A percentile compares a stretch with the other conserved stretches of the same genome.
Evolutionary conservation across 1,284 basidiomycete genomes (phyloP).

Genomic region (Fomitopsis schrenkii): DNA sequence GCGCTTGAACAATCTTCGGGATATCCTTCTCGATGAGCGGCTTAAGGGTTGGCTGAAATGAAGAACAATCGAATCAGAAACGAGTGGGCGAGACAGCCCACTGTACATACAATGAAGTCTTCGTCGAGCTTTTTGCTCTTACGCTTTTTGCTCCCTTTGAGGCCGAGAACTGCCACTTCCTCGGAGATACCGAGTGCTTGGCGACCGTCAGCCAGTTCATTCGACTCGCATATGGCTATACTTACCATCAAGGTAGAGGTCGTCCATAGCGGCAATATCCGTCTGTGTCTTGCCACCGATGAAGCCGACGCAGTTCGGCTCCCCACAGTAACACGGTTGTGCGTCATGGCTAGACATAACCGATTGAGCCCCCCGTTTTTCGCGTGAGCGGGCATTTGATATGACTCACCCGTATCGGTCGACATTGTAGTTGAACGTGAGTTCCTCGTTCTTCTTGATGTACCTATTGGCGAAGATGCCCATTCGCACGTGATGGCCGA

Average conservation of each 20-base stretch:
- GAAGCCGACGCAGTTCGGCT: conserved; percentile 92
- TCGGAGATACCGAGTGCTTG: conserved; percentile 93
- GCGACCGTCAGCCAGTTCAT: conserved; percentile 8
- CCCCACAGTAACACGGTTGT: conserved; percentile 94
- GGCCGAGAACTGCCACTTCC: conserved; percentile 75
- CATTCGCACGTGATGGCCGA: conserved; percentile 91
- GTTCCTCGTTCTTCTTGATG: conserved; percentile 83
- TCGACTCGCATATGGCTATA: not conserved
- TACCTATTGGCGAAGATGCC: conserved; percentile 93
- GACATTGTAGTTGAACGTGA: conserved; percentile 99
- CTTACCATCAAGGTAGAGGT: conserved; percentile 90
- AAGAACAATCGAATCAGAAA: not conserved
- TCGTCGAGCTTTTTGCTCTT: conserved; percentile 92
- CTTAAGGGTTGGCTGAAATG: conserved; percentile 60
- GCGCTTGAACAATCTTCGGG: conserved; percentile 87
- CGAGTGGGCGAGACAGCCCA: not conserved
- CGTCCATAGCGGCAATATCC: conserved; percentile 91
- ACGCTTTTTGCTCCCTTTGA: conserved; percentile 90
- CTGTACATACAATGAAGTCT: conserved; percentile 72
- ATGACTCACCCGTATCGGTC: conserved; percentile 90
- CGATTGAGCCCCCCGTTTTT: not conserved
- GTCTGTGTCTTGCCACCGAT: conserved; percentile 99
- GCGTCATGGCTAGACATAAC: conserved; percentile 76
- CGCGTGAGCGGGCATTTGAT: not conserved
- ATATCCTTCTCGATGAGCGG: conserved; percentile 79